Conservation (phyloP, 495 filamentous ascomycete species). For the Immersiella caudata region DNA sequence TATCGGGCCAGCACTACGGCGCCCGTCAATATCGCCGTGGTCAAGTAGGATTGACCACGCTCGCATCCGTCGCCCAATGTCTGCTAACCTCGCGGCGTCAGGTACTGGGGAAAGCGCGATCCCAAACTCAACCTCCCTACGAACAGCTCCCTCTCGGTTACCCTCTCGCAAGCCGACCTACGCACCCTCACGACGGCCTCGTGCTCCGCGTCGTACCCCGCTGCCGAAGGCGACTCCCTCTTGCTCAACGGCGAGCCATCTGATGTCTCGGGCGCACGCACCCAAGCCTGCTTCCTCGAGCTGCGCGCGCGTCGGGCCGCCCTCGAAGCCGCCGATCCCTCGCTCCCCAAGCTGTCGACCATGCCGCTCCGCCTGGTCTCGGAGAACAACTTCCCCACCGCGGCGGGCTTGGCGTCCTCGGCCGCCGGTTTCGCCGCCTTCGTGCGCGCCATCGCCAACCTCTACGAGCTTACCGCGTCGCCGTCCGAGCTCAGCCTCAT, state of each 20-base stretch:
- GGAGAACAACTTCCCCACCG: slow-evolving; percentile 98
- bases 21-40: slow-evolving; percentile 98
- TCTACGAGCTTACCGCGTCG: slow-evolving; percentile 79
- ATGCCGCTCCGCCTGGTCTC: slow-evolving; percentile 80
- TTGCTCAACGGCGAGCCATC: slow-evolving; percentile 81
- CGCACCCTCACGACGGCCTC: slow-evolving; percentile 95
- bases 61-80: slow-evolving; percentile 26
- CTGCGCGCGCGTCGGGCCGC: slow-evolving; percentile 74
- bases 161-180: slow-evolving; percentile 89
- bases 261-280: slow-evolving; percentile 82
- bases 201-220: slow-evolving; percentile 74
- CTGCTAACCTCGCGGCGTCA: slow-evolving; percentile 38
- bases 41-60: slow-evolving; percentile 67
- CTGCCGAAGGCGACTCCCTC: slow-evolving; percentile 66
- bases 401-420: slow-evolving; percentile 89
- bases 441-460: slow-evolving; percentile 86
- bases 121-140: slow-evolving; percentile 91
- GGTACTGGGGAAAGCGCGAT: slow-evolving; percentile 99
- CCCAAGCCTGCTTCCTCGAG: slow-evolving; percentile 85
- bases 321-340: slow-evolving; percentile 70
- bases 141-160: slow-evolving; percentile 95
- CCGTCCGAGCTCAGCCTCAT: slow-evolving; percentile 82
- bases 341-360: slow-evolving; percentile 74
- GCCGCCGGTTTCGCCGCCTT: slow-evolving; percentile 95
- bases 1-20: slow-evolving; percentile 94